Conservation (phyloP, 371 early-diverging fungal species). For the Haplosporangium sp. region DNA sequence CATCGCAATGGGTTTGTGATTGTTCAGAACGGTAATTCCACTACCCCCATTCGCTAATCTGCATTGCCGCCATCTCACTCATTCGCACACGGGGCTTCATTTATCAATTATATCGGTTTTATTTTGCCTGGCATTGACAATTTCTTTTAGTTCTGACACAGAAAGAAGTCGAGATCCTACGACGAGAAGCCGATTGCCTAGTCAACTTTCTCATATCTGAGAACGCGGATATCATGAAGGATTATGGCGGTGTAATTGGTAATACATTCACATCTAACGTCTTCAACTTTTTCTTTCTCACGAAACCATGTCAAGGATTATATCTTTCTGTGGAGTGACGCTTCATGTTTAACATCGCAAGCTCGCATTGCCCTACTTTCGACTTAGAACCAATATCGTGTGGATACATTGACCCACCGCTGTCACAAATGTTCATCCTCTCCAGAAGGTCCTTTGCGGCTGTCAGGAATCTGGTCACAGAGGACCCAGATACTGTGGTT, state of each 20-base stretch:
- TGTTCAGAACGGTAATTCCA: slow-evolving; percentile 28
- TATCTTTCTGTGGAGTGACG: too few relatives aligned
- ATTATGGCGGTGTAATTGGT: slow-evolving; percentile 48
- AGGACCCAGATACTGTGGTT: slow-evolving; percentile 33
- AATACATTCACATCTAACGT: too few relatives aligned
- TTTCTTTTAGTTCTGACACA: slow-evolving; percentile 6
- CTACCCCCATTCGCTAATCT: not conserved
- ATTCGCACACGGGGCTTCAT: not conserved
- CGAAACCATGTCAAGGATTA: not conserved
- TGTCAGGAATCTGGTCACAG: slow-evolving; percentile 40
- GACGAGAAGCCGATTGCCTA: slow-evolving; percentile 30
- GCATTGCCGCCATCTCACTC: not conserved
- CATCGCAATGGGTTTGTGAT: slow-evolving; percentile 46
- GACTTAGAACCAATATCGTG: slow-evolving; percentile 36
- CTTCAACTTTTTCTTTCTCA: not conserved
- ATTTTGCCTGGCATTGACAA: too few relatives aligned
- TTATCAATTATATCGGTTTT: too few relatives aligned
- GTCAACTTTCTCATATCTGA: slow-evolving; percentile 44
- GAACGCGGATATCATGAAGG: slow-evolving; percentile 43
- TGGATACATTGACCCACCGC: slow-evolving; percentile 44
- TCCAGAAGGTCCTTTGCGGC: slow-evolving; percentile 29
- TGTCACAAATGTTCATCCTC: slow-evolving; percentile 39
- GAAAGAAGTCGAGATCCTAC: slow-evolving; percentile 22
- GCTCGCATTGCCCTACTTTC: not conserved
- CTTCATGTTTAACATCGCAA: not conserved